A percentile compares a stretch with the other conserved stretches of the same genome.
phyloP scores from a whole-genome alignment of 345 rosid species.

The Salix brachista region DNA sequence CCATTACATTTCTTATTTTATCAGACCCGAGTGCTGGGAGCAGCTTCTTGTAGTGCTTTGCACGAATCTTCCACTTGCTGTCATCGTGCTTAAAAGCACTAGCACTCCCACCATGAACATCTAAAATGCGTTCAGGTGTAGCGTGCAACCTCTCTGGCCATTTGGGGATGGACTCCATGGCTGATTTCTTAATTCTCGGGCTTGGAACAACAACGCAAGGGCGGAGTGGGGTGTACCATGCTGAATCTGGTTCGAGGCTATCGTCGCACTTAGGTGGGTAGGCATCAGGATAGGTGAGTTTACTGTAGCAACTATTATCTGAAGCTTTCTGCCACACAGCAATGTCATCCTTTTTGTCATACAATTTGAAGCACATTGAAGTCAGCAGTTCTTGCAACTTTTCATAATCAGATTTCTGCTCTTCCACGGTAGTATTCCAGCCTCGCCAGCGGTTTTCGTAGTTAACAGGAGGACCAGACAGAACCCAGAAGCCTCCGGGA shows the following conservation, averaged over 20 bases:
- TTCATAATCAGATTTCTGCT: conserved; percentile 81
- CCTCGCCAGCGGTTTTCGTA: conserved; percentile 89
- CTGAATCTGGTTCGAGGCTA: conserved; percentile 93
- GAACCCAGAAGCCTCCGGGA: conserved; percentile 98
- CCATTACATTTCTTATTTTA: conserved; percentile 89
- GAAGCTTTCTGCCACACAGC: conserved; percentile 93
- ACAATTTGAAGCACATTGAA: conserved; percentile 91
- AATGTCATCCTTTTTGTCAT: conserved; percentile 78
- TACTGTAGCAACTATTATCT: conserved; percentile 61
- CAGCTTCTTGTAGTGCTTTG: conserved; percentile 80
- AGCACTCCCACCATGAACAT: conserved; percentile 61
- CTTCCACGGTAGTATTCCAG: conserved; percentile 94
- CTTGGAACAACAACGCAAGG: conserved; percentile 84
- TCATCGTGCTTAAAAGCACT: conserved; percentile 66
- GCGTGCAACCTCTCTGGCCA: conserved; percentile 81
- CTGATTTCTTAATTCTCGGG: conserved; percentile 56
- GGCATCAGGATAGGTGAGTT: conserved; percentile 59
- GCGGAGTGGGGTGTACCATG: conserved; percentile 95
- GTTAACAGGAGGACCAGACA: conserved; percentile 97
- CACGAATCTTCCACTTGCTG: conserved; percentile 81
- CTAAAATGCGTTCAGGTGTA: conserved; percentile 73
- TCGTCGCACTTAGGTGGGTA: conserved; percentile 93
- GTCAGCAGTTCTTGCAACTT: conserved; percentile 70
- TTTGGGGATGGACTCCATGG: conserved; percentile 56
- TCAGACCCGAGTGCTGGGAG: conserved; percentile 77